Base-by-base conservation (phyloP, 2,329 filamentous ascomycete species). In the Chalaropsis thielavioides region DNA sequence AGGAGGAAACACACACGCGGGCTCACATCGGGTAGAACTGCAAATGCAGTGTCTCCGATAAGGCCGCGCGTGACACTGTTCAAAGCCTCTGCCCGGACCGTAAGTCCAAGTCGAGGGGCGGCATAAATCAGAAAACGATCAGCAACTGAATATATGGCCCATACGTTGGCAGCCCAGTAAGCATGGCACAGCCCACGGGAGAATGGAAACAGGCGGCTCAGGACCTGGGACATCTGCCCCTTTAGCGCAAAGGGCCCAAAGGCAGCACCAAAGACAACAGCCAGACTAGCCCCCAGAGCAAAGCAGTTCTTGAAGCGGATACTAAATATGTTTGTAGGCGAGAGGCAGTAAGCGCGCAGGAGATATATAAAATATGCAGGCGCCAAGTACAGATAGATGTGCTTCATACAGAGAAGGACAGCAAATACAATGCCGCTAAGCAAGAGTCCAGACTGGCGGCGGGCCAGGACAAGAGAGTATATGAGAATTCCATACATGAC, bases 131-230 rank as follows among this genome's bases (percentile, higher is more conserved):
- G 74, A 7, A 90, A 76, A 63, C 94, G 82, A 72, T 99, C 94
- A 1, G 82, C 77, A 73, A 97, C 96, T 0, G 94, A 96, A 75
- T 99, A 99, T 73, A 97, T 82, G 0, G 94, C 92, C 94, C 94
- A 99, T 1, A 96, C 78, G 70, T 99, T 99, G 0, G 94, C 92
- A 13, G 94, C 94, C 94, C 94, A 99, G 74, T 99, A 99, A 0
- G 94, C 94, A 77, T 99, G 94, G 73, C 92, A 97, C 3, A 99
- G 78, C 0, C 94, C 94, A 67, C 94, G 82, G 0, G 91, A 91
- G 74, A 99, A 99, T 0, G 94, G 94, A 71, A 99, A 99, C 8
- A 99, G 78, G 43, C 94, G 83, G 72, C 85, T 87, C 67, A 94
- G 75, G 24, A 99, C 79, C 76, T 97, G 94, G 13, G 87, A 83